These are phyloP conservation scores for Penicillium vulpinum DNA, from an alignment of 2,329 filamentous ascomycete species.

Conservation along the genomic window DNA sequence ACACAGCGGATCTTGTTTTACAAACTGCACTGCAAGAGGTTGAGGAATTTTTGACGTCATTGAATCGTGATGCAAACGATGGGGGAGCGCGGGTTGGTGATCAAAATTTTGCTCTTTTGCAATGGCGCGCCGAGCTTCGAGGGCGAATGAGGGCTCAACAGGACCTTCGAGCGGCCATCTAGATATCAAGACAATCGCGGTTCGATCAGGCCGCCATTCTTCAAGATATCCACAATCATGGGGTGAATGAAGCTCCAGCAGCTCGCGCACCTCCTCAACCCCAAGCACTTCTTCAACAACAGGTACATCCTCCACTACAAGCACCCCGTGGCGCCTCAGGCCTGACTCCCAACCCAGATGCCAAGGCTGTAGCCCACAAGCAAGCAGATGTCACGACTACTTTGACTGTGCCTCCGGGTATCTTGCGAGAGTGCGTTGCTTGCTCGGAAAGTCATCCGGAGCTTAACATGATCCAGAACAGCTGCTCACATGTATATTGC, in stretches of 20 bases:
- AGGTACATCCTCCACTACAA: neutral
- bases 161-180: neutral
- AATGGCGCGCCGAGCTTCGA: neutral
- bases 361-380: no score
- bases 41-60: neutral
- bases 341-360: neutral
- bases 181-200: neutral
- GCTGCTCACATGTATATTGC: slow-evolving; percentile 28
- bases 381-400: neutral
- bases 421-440: slow-evolving; percentile 5
- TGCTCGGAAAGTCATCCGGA: slow-evolving; percentile 3
- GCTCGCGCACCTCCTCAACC: neutral
- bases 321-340: neutral
- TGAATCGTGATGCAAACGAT: neutral
- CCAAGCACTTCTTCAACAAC: no score
- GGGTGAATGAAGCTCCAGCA: neutral
- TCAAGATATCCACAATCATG: neutral
- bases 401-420: neutral
- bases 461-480: neutral
- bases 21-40: neutral
- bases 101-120: neutral
- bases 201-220: neutral
- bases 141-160: neutral
- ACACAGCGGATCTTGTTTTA: neutral
- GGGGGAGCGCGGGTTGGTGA: neutral